Conservation (phyloP, 2,329 filamentous ascomycete species). For the Aspergillus tubingensis region DNA sequence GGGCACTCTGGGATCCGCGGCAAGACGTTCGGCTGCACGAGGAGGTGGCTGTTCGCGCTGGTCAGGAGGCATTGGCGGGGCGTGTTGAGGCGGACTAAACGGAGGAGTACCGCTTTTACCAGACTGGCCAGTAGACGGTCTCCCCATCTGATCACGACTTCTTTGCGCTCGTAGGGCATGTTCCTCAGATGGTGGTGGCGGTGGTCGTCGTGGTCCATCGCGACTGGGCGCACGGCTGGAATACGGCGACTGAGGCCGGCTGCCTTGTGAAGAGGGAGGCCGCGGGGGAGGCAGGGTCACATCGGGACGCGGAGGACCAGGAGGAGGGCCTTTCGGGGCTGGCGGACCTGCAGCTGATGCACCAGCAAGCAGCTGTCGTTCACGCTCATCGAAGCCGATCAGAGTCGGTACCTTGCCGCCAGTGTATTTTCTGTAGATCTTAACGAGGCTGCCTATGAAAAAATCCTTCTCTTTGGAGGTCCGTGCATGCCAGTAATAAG, state of each 20-base stretch:
- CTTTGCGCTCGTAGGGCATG: conserved; percentile 37
- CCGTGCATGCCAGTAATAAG: conserved; percentile 95
- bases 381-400: conserved; percentile 76
- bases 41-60: conserved; percentile 28
- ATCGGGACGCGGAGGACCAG: conserved; percentile 26
- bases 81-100: conserved; percentile 28
- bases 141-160: conserved; percentile 45
- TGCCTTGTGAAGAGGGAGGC: conserved; percentile 31
- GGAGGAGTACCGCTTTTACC: conserved; percentile 37
- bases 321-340: conserved; percentile 26
- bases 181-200: conserved; percentile 40
- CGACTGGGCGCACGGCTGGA: conserved; percentile 39
- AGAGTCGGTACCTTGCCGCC: conserved; percentile 79
- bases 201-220: conserved; percentile 36
- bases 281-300: conserved; percentile 29
- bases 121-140: conserved; percentile 39
- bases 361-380: conserved; percentile 74
- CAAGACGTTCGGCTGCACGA: conserved; percentile 26
- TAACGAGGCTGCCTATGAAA: conserved; percentile 93
- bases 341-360: conserved; percentile 22
- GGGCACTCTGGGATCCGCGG: conserved; percentile 19
- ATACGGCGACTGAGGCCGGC: conserved; percentile 33
- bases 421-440: conserved; percentile 96
- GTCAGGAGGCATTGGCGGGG: conserved; percentile 25
- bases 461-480: conserved; percentile 97